Evolutionary conservation across 73 alveolate genomes (phyloP).

Genomic region (Paramecium octaurelia): DNA sequence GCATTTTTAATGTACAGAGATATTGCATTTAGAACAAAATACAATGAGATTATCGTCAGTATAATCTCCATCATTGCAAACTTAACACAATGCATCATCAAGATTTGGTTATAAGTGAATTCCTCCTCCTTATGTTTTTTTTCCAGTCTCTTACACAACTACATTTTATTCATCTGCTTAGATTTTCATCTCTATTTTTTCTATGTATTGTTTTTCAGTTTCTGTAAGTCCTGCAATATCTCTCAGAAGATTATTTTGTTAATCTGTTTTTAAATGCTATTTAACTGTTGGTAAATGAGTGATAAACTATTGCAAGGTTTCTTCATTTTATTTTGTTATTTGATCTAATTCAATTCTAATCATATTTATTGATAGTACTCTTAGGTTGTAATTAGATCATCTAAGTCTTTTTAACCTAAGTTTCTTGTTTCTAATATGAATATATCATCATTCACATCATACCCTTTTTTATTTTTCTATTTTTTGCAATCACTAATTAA

Average conservation of each 20-base stretch:
- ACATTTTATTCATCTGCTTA: neutral
- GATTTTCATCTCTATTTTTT: neutral
- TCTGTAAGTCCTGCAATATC: slow-evolving; percentile 45
- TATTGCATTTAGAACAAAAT: slow-evolving; percentile 60
- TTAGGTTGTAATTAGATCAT: neutral
- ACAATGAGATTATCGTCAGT: slow-evolving; percentile 66
- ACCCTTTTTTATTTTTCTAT: neutral
- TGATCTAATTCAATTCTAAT: slow-evolving; percentile 9
- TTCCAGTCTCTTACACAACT: neutral
- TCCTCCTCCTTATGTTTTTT: slow-evolving; percentile 21
- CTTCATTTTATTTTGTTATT: neutral
- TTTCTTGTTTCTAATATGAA: slow-evolving; percentile 18
- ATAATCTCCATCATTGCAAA: slow-evolving; percentile 65
- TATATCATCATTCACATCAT: slow-evolving; percentile 32
- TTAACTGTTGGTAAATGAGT: neutral
- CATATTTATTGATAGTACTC: neutral
- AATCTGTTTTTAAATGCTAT: neutral
- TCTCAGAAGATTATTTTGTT: neutral
- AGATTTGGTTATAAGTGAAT: slow-evolving; percentile 11
- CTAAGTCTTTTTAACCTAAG: neutral
- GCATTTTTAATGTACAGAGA: slow-evolving; percentile 64
- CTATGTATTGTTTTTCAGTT: neutral
- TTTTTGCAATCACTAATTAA: neutral
- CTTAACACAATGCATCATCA: slow-evolving; percentile 63
- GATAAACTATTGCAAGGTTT: neutral